Evolutionary conservation across 768 basidiomycete species (phyloP).

Genomic region (Rhodocollybia butyracea): DNA sequence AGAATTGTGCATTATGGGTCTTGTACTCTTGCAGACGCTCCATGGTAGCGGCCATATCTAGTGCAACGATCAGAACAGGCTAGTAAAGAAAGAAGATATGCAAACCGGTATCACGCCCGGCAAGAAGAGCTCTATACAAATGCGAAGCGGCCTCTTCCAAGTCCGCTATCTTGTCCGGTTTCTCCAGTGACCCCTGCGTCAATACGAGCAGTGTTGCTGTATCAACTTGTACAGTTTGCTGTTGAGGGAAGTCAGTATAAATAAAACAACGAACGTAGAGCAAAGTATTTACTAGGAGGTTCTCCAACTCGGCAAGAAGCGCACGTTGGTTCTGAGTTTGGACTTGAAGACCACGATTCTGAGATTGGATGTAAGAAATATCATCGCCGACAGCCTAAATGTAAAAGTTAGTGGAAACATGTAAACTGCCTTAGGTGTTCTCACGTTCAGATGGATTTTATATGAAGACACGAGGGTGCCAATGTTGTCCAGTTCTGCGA

Average conservation of each 20-base stretch:
- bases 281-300: slow-evolving; percentile 61
- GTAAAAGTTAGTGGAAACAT: neutral
- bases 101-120: slow-evolving; percentile 80
- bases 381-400: slow-evolving; percentile 89
- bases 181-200: slow-evolving; percentile 88
- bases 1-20: slow-evolving; percentile 89
- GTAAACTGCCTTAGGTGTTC: neutral
- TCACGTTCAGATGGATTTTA: slow-evolving; percentile 92
- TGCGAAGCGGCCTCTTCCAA: slow-evolving; percentile 83
- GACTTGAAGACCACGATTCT: slow-evolving; percentile 94
- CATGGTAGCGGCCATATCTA: slow-evolving; percentile 98
- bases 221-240: slow-evolving; percentile 97
- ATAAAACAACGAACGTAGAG: slow-evolving; percentile 3
- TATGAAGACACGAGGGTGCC: slow-evolving; percentile 88
- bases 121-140: slow-evolving; percentile 93
- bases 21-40: slow-evolving; percentile 89
- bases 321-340: slow-evolving; percentile 94
- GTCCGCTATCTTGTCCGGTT: slow-evolving; percentile 65
- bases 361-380: slow-evolving; percentile 92
- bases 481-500: slow-evolving; percentile 86
- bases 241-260: neutral
- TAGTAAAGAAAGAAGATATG: neutral
- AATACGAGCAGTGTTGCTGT: slow-evolving; percentile 69
- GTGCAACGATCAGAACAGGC: neutral
- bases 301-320: slow-evolving; percentile 81